A percentile compares a stretch with the other conserved stretches of the same genome.
Conservation (phyloP, 148 eudicot species). For the Vaccinium corymbosum region DNA sequence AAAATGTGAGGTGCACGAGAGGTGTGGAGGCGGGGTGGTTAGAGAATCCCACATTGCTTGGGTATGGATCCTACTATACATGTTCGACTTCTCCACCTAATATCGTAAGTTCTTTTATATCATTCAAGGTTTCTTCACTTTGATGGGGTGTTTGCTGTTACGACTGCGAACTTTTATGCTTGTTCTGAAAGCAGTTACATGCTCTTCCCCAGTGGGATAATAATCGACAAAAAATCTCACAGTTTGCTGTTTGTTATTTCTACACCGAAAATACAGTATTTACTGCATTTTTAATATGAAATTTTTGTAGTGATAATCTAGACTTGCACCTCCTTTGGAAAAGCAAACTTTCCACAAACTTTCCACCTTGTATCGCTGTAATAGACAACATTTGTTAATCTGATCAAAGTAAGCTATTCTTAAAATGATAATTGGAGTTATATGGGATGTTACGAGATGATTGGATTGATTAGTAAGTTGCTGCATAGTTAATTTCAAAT, state of each 20-base stretch:
- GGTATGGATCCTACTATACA: neutral
- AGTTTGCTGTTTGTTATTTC: neutral
- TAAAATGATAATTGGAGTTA: neutral
- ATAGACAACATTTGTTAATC: neutral
- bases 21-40: neutral
- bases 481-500: neutral
- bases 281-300: neutral
- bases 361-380: neutral
- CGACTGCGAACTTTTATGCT: constrained; percentile 4
- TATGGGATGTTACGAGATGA: neutral
- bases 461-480: neutral
- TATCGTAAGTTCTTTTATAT: neutral
- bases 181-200: constrained; percentile 6
- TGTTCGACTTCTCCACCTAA: neutral
- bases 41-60: neutral
- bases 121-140: neutral
- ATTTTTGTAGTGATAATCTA: neutral
- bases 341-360: neutral
- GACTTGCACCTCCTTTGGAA: neutral
- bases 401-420: neutral
- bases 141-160: neutral
- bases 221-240: too few species aligned
- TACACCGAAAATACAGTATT: neutral
- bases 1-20: neutral
- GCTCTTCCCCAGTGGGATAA: neutral